Base-by-base conservation (phyloP, 441 rosid genomes). In the Mallotus repandus region DNA sequence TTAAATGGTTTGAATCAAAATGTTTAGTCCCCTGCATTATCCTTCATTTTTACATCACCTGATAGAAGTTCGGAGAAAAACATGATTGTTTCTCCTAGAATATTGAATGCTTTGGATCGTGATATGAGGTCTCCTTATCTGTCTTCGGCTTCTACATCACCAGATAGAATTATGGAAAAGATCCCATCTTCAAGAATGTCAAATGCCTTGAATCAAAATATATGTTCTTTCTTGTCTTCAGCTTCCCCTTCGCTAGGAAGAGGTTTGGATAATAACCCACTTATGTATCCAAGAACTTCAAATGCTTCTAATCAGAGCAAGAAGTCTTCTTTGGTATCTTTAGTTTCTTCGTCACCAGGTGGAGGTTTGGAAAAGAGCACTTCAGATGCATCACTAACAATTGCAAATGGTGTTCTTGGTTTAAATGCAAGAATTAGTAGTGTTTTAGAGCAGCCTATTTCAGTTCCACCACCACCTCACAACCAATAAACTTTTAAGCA, bases 401-500 rank as follows among this genome's bases (percentile, higher is more conserved):
- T 69, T 41, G 10, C 25, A 13, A 78, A 85, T 7, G 79, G 45
- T 74, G 77, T 72, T 53, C 71, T 74, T 35, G 74, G 82, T 71
- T 86, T 77, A 32, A 75, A 70, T 25, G 29, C 78, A 25, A 78
- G 81, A 79, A 71, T 66, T 69, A 69, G 77, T 65, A 76, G 21
- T 68, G 78, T 75, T 74, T 73, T 71, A 49, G 77, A 75, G 59
- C 87, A 71, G 70, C 71, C 82, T 25, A 74, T 65, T 29, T 76
- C 76, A 68, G 80, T 65, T 74, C 54, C 88, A 0, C 78, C 66
- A 0, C 80, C 77, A 0, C 77, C 69, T 0, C 81, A 29, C 32
- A 29, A 2, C 32, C 32, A 29, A 29, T 29, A 93, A 93, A 79
- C 97, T 96, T 77, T 66, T 96, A 59, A 86, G 98, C 43, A 93